Conservation (phyloP, 495 filamentous ascomycete species). For the Xylaria intraflava region DNA sequence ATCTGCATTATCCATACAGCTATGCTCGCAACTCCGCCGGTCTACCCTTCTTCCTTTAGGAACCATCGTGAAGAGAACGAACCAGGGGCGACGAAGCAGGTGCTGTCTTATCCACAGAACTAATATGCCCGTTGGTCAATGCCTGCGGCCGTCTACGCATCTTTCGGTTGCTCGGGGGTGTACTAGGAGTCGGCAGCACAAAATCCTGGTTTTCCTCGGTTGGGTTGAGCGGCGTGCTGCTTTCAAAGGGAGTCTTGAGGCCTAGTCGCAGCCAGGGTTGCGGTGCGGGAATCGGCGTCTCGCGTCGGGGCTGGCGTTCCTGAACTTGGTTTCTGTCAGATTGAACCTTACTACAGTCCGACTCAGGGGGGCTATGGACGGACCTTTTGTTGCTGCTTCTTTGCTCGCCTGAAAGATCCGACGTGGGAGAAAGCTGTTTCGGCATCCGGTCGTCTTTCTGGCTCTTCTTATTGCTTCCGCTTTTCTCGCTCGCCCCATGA, state of each 20-base stretch:
- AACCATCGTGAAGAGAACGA: not conserved
- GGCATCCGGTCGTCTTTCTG: too few relatives aligned
- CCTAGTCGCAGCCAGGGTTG: conserved; percentile 15
- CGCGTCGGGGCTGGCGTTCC: not conserved
- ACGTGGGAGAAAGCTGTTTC: too few relatives aligned
- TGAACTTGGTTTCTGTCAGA: not conserved
- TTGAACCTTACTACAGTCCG: not conserved
- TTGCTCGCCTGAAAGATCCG: too few relatives aligned
- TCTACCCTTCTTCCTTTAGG: not conserved
- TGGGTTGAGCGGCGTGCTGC: not conserved
- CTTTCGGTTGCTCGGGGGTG: not conserved
- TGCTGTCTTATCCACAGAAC: too few relatives aligned
- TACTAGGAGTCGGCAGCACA: not conserved
- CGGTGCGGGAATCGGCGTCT: conserved; percentile 14
- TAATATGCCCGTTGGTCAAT: not conserved
- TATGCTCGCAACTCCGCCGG: too few relatives aligned
- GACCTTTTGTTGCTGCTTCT: too few relatives aligned
- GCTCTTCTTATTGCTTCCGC: too few relatives aligned
- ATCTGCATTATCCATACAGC: too few relatives aligned
- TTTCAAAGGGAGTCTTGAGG: not conserved
- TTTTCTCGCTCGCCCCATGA: too few relatives aligned
- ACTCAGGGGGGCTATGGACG: too few relatives aligned
- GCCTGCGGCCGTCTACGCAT: not conserved
- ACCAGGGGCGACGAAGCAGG: not conserved
- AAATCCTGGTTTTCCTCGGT: not conserved